A percentile compares a stretch with the other conserved stretches of the same genome.
These are phyloP conservation scores for Lodderomyces orthopsilosis DNA, from an alignment of 1,139 yeast genomes.

Conservation along the genomic window DNA sequence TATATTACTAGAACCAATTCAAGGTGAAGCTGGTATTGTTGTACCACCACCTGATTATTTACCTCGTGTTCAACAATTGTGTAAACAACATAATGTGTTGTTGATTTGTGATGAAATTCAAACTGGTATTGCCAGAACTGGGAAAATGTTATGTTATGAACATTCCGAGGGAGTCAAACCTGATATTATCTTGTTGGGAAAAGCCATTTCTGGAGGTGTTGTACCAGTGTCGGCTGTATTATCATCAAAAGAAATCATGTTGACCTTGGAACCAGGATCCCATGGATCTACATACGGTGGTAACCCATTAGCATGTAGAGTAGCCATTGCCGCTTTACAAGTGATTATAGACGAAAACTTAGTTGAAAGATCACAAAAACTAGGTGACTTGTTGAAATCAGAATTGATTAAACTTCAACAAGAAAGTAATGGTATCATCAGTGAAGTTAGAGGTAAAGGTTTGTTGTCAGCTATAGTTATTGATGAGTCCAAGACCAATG, in stretches of 20 bases:
- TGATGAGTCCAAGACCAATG: constrained; percentile 79
- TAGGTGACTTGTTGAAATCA: constrained; percentile 70
- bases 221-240: constrained; percentile 89
- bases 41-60: constrained; percentile 88
- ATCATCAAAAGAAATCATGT: constrained; percentile 85
- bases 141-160: constrained; percentile 88
- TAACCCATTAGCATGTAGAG: constrained; percentile 91
- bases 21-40: constrained; percentile 98
- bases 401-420: constrained; percentile 62
- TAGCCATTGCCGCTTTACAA: constrained; percentile 89
- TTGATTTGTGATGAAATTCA: constrained; percentile 96
- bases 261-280: constrained; percentile 88
- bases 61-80: constrained; percentile 65
- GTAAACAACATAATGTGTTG: constrained; percentile 80
- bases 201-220: constrained; percentile 95
- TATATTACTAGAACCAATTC: constrained; percentile 89
- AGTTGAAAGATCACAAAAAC: constrained; percentile 69
- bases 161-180: constrained; percentile 80
- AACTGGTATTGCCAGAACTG: constrained; percentile 97
- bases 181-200: constrained; percentile 84
- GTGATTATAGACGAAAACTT: constrained; percentile 86
- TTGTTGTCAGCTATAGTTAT: constrained; percentile 87
- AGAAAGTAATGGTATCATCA: constrained; percentile 67
- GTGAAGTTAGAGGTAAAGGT: constrained; percentile 93
- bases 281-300: constrained; percentile 99